Evolutionary conservation across 2,329 filamentous ascomycete genomes (phyloP), one percentile per base, ranked within the genome.

Genomic region (Pochonia chlamydosporia): DNA sequence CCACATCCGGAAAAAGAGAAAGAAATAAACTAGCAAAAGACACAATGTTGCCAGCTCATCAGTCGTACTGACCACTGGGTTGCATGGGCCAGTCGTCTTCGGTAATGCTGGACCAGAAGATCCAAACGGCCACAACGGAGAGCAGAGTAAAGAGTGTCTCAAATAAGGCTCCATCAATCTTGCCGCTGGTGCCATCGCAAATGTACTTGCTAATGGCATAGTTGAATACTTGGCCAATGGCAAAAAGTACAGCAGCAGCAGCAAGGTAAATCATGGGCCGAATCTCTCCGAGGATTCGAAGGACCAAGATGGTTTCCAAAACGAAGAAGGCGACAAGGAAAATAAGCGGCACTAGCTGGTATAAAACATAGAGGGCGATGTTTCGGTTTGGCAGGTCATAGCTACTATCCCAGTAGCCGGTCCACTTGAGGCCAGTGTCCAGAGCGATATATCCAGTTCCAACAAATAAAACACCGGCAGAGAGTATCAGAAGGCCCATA

Each of bases 51-150:
- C 43, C 37, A 37, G 39, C 26, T 30, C 21, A 46, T 56, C 51
- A 61, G 44, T 71, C 66, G 54, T 77, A 77, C 44, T 67, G 56
- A 40, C 56, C 63, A 47, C 65, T 64, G 9, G 65, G 67, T 28
- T 74, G 71, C 67, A 78, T 77, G 16, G 91, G 89, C 93, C 93
- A 99, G 72, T 96, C 92, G 61, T 99, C 93, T 69, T 99, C 93
- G 14, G 93, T 99, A 59, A 99, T 99, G 71, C 90, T 96, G 40
- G 90, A 95, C 93, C 93, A 99, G 75, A 99, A 99, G 48, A 88
- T 68, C 91, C 93, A 99, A 54, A 96, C 71, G 69, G 82, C 82
- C 16, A 89, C 76, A 4, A 99, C 89, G 1, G 91, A 78, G 11
- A 92, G 71, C 1, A 96, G 74, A 0, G 91, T 97, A 71, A 99